Conservation (phyloP, 179 eudicot species). For the Carnegiea gigantea region DNA sequence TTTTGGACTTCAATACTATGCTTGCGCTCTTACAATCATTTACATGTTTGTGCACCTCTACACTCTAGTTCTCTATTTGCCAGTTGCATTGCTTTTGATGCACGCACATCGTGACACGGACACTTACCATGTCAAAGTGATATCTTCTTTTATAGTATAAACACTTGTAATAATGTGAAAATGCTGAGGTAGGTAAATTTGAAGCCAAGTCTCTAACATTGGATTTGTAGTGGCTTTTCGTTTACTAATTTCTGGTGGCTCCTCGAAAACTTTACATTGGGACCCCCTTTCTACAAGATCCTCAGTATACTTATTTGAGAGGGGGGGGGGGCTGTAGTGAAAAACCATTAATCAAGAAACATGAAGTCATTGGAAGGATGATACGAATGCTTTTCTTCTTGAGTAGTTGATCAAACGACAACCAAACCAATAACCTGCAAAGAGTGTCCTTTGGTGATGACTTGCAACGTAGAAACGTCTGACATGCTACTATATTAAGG, state of each 20-base stretch:
- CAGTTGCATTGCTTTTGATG: too few species aligned
- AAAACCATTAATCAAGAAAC: not conserved
- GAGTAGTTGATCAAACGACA: slow-evolving; percentile 28
- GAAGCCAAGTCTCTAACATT: too few species aligned
- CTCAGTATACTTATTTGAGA: not conserved
- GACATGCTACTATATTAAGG: not conserved
- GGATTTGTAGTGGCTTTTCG: not conserved
- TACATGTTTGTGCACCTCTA: too few species aligned
- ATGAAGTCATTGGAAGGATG: not conserved
- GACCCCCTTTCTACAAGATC: not conserved
- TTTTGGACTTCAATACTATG: too few species aligned
- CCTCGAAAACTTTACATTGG: not conserved
- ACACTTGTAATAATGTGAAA: too few species aligned
- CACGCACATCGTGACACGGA: too few species aligned
- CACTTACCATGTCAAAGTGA: too few species aligned
- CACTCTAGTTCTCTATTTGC: too few species aligned
- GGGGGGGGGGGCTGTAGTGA: not conserved
- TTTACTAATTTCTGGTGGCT: not conserved
- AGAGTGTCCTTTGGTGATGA: not conserved
- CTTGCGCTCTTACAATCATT: too few species aligned
- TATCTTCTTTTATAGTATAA: too few species aligned
- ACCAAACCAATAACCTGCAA: slow-evolving; percentile 8
- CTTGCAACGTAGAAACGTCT: not conserved
- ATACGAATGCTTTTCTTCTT: not conserved
- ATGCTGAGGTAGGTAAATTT: too few species aligned